These are phyloP conservation scores for Hortiboletus flavorubellus DNA, from an alignment of 768 basidiomycete genomes.

Conservation along the genomic window DNA sequence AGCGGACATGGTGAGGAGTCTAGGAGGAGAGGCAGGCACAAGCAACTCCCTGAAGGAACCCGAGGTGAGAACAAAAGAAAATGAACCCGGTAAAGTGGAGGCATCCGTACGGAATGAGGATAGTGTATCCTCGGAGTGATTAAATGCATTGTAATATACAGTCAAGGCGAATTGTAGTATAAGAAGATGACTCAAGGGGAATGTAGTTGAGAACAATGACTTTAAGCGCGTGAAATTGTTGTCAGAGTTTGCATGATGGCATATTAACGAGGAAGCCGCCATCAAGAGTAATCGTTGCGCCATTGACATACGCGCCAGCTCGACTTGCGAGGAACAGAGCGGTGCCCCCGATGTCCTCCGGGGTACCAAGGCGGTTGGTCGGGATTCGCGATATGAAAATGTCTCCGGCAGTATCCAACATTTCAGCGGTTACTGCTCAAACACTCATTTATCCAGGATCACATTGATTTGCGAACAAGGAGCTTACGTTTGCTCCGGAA, in stretches of 20 bases:
- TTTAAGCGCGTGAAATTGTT: neutral
- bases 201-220: neutral
- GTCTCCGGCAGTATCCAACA: constrained; percentile 44
- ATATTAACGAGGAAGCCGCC: constrained; percentile 52
- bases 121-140: neutral
- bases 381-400: constrained; percentile 44
- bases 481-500: constrained; percentile 42
- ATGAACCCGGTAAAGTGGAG: neutral
- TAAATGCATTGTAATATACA: constrained; percentile 4
- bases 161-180: neutral
- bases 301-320: constrained; percentile 62
- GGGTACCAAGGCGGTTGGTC: constrained; percentile 51
- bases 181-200: neutral
- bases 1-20: constrained; percentile 65
- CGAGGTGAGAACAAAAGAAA: constrained; percentile 6
- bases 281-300: constrained; percentile 59
- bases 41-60: constrained; percentile 8
- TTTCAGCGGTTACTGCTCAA: constrained; percentile 50
- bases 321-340: constrained; percentile 59
- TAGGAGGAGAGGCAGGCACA: constrained; percentile 35
- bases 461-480: neutral
- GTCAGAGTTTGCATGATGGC: constrained; percentile 33
- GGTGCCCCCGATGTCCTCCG: constrained; percentile 63
- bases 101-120: constrained; percentile 1
- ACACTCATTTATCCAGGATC: neutral